These are phyloP conservation scores for Kazachstania psychrophila DNA, from an alignment of 805 yeast genomes.

Conservation along the genomic window DNA sequence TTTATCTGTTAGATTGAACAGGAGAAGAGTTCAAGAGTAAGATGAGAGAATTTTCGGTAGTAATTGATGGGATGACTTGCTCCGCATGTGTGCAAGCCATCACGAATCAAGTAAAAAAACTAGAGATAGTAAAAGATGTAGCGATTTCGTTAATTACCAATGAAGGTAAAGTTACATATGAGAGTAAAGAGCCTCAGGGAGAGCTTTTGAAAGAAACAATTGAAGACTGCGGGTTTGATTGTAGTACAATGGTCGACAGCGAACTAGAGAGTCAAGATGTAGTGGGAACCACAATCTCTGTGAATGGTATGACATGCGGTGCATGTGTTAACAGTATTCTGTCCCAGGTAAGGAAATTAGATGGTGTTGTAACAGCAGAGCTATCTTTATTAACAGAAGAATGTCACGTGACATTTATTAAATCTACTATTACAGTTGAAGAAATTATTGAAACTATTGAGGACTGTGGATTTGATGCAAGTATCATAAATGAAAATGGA, in stretches of 20 bases:
- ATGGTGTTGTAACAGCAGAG: constrained; percentile 45
- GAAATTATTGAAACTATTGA: constrained; percentile 49
- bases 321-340: constrained; percentile 69
- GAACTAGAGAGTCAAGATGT: too few relatives aligned
- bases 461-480: constrained; percentile 65
- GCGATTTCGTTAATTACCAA: constrained; percentile 69
- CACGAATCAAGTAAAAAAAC: constrained; percentile 39
- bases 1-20: not conserved
- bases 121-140: constrained; percentile 44
- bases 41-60: constrained; percentile 10
- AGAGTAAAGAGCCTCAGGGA: constrained; percentile 19
- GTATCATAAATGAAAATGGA: too few relatives aligned
- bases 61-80: constrained; percentile 76
- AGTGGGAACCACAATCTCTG: too few relatives aligned
- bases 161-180: constrained; percentile 47
- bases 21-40: too few relatives aligned
- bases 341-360: constrained; percentile 38
- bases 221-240: constrained; percentile 61
- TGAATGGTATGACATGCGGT: constrained; percentile 84
- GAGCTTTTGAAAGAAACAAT: constrained; percentile 42
- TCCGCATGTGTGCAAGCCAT: constrained; percentile 72
- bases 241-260: constrained; percentile 31
- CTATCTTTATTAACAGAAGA: constrained; percentile 73
- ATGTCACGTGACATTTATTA: constrained; percentile 48
- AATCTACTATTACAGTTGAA: constrained; percentile 24